These are phyloP conservation scores for Saccharomyces hybrid DNA, from an alignment of 1,139 yeast species.

Conservation along the genomic window DNA sequence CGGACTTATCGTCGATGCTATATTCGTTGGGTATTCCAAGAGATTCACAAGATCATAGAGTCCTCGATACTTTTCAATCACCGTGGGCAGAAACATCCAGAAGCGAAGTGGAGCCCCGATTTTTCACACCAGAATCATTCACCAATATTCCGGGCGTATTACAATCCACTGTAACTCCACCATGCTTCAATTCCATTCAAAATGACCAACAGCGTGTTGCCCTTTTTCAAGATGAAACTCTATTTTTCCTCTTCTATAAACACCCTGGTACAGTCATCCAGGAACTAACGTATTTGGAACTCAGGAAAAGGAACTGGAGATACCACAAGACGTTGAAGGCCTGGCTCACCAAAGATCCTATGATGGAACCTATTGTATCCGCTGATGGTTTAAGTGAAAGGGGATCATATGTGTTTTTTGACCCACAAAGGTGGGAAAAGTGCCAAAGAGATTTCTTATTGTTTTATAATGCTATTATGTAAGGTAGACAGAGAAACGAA, in stretches of 20 bases:
- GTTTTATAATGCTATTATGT: conserved; percentile 50
- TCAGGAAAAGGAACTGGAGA: conserved; percentile 89
- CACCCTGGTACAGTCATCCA: conserved; percentile 91
- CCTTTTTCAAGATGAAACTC: conserved; percentile 81
- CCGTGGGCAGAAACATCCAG: conserved; percentile 94
- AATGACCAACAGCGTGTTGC: conserved; percentile 64
- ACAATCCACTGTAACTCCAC: conserved; percentile 27
- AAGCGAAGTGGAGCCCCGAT: conserved; percentile 81
- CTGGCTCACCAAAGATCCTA: conserved; percentile 93
- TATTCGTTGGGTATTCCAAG: conserved; percentile 38
- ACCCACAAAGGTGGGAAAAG: conserved; percentile 94
- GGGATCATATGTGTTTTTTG: conserved; percentile 94
- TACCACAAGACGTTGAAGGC: conserved; percentile 93
- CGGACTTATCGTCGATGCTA: conserved; percentile 65
- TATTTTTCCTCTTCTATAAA: conserved; percentile 88
- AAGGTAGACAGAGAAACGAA: conserved; percentile 3
- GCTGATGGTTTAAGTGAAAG: conserved; percentile 70
- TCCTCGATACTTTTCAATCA: conserved; percentile 70
- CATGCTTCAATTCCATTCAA: conserved; percentile 33
- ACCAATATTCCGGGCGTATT: conserved; percentile 35
- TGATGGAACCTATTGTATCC: conserved; percentile 80
- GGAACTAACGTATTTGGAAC: conserved; percentile 87
- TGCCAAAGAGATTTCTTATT: conserved; percentile 76
- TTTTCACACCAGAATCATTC: conserved; percentile 38
- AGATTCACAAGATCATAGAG: conserved; percentile 27